Evolutionary conservation across 352 stramenopile genomes (phyloP).

Genomic region (Phytophthora idaei): DNA sequence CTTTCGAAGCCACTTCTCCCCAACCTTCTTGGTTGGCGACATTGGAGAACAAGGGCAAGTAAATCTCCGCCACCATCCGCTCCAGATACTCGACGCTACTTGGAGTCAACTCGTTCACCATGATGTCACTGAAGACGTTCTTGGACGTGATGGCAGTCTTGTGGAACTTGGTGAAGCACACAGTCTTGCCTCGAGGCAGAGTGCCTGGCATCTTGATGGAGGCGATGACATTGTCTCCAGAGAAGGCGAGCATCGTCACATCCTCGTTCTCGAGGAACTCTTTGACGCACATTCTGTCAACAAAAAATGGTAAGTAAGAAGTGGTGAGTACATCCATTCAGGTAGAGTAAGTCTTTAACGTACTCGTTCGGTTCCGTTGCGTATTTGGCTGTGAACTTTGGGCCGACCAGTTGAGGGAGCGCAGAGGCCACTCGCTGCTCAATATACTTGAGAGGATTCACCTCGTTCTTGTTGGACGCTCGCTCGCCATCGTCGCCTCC

Average conservation of each 20-base stretch:
- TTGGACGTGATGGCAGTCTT: constrained; percentile 77
- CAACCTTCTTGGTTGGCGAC: constrained; percentile 94
- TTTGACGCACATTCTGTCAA: constrained; percentile 72
- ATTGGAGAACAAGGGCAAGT: constrained; percentile 96
- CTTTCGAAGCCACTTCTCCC: constrained; percentile 96
- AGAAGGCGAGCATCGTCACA: constrained; percentile 89
- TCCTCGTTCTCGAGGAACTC: constrained; percentile 91
- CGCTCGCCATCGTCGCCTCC: constrained; percentile 48
- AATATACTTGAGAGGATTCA: constrained; percentile 82
- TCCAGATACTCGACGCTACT: constrained; percentile 96
- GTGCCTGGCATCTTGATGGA: constrained; percentile 88
- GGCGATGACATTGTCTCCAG: constrained; percentile 85
- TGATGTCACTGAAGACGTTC: constrained; percentile 89
- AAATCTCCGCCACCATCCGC: constrained; percentile 93
- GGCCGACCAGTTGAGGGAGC: constrained; percentile 58
- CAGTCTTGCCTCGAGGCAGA: constrained; percentile 88
- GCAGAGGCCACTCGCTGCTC: constrained; percentile 80
- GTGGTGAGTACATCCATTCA: neutral
- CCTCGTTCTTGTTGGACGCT: constrained; percentile 60
- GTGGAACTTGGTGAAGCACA: constrained; percentile 93
- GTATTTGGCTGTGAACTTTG: constrained; percentile 86
- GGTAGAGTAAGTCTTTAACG: neutral
- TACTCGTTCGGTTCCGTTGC: constrained; percentile 84
- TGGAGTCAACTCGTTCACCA: constrained; percentile 85
- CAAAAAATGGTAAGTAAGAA: neutral